Evolutionary conservation across 2,329 filamentous ascomycete species (phyloP).

Genomic region (Ophiocordyceps robertsii): DNA sequence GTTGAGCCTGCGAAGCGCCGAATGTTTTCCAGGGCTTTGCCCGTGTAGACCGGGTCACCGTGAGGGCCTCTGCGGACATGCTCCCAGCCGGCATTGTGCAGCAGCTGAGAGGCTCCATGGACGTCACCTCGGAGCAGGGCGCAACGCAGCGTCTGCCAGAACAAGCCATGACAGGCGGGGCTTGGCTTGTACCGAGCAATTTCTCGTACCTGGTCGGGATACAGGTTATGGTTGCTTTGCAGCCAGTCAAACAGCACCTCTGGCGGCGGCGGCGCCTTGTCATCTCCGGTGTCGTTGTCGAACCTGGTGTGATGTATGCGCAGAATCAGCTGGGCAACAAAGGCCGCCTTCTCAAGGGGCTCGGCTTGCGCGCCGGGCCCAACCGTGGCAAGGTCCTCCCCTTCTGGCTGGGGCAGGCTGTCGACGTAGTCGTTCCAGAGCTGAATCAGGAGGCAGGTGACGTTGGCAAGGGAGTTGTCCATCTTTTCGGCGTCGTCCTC

Average conservation of each 20-base stretch:
- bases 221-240: conserved; percentile 58
- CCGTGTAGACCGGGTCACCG: conserved; percentile 55
- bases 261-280: conserved; percentile 46
- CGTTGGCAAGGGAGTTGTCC: conserved; percentile 40
- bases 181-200: conserved; percentile 54
- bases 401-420: conserved; percentile 31
- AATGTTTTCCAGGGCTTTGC: conserved; percentile 64
- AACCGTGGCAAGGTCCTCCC: conserved; percentile 46
- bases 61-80: conserved; percentile 56
- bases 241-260: conserved; percentile 77
- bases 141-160: conserved; percentile 75
- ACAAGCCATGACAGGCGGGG: conserved; percentile 62
- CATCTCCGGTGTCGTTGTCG: conserved; percentile 20
- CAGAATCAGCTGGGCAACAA: conserved; percentile 64
- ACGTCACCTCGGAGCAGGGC: conserved; percentile 66
- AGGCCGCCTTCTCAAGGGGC: conserved; percentile 62
- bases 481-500: conserved; percentile 42
- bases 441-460: conserved; percentile 35
- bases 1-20: conserved; percentile 57
- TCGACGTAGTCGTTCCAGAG: conserved; percentile 44
- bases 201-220: conserved; percentile 51
- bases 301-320: conserved; percentile 59
- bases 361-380: conserved; percentile 49
- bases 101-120: conserved; percentile 47
- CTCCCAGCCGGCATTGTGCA: conserved; percentile 67